Base-by-base conservation (phyloP, 257 asterid genomes). In the Hygrophila difformis region DNA sequence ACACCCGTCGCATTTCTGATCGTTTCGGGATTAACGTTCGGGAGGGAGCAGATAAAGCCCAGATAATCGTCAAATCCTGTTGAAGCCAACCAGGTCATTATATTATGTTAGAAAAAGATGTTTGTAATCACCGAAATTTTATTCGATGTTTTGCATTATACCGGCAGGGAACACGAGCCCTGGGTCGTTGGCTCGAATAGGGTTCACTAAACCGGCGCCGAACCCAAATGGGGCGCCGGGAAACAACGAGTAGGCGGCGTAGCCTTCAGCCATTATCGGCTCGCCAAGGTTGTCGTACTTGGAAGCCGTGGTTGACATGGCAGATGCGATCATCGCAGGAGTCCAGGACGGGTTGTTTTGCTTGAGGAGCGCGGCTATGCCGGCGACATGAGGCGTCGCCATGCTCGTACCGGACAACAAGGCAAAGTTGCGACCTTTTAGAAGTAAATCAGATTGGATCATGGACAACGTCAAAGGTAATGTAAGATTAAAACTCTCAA, bases 341-440 rank as follows among this genome's bases (percentile, higher is more conserved):
- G 71, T 79, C 98, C 96, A 89, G 12, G 80, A 44, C 1, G 94
- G 83, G 49, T 89, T 20, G 0, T 59, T 55, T 61, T 85, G 87
- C 71, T 73, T 89, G 52, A 89, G 76, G 0, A 79, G 70, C 37
- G 96, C 97, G n/a, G 87, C 94, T 63, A 89, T 57, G 40, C 98
- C 96, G 35, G 88, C 82, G 51, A 89, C 52, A 26, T 89, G 96
- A 12, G 98, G 98, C 10, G 96, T 70, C 15, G 98, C 98, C 96
- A 89, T 89, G 81, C 98, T 89, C 10, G 98, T 89, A 39, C 98
- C 98, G 15, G 96, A 79, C 53, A 75, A 57, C 6, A 89, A 65
- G 0, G 94, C 96, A 39, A 84, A 89, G 56, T 55, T 57, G 38
- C 71, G 1, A 35, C 94, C 98, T 89, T n/a, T n/a, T n/a, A n/a